Evolutionary conservation across 768 basidiomycete species (phyloP).

Genomic region (Suillus subalutaceus): DNA sequence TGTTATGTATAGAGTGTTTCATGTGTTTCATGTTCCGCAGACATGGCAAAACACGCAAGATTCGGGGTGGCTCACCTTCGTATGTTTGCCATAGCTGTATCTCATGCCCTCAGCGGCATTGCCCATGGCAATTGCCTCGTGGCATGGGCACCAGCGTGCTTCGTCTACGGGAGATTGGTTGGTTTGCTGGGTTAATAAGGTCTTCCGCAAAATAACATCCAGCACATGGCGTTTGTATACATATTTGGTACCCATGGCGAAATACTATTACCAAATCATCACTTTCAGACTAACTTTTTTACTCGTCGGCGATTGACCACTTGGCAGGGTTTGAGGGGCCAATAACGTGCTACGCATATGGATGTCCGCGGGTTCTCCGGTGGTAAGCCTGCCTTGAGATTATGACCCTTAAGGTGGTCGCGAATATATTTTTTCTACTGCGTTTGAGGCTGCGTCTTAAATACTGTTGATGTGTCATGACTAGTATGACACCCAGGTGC

Average conservation of each 20-base stretch:
- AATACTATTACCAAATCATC: not conserved
- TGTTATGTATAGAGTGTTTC: not conserved
- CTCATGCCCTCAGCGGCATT: conserved; percentile 21
- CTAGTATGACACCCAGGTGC: not conserved
- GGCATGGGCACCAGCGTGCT: conserved; percentile 4
- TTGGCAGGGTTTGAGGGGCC: not conserved
- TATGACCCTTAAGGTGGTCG: not conserved
- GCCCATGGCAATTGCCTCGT: conserved; percentile 26
- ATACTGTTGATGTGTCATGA: not conserved
- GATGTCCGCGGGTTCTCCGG: not conserved
- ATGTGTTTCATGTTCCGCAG: conserved; percentile 12
- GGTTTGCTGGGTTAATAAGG: not conserved
- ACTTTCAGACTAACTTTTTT: not conserved
- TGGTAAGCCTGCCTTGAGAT: not conserved
- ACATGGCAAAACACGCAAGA: conserved; percentile 32
- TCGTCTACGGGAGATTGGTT: not conserved
- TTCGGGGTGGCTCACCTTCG: conserved; percentile 33
- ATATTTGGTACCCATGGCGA: not conserved
- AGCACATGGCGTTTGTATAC: not conserved
- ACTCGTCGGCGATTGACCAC: not conserved
- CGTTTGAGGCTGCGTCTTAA: not conserved
- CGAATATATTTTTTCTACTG: not conserved
- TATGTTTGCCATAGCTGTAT: conserved; percentile 32
- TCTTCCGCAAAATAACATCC: not conserved
- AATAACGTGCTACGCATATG: not conserved